Conservation (phyloP, 2,329 filamentous ascomycete species). For the Epichloe hybrida region DNA sequence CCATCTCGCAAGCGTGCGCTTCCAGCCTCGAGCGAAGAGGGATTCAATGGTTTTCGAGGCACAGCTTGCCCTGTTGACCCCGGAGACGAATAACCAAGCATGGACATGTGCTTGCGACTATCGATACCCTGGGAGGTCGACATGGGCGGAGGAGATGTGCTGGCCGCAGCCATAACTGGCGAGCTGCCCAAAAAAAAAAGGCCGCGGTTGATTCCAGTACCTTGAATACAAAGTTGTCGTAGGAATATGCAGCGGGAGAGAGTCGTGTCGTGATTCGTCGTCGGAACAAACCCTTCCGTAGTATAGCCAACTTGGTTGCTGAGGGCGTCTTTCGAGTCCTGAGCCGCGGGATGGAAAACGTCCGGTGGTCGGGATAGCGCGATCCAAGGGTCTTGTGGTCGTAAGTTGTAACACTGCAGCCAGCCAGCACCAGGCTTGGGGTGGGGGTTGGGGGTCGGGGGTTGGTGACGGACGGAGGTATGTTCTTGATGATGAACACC, state of each 20-base stretch:
- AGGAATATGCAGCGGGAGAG: neutral
- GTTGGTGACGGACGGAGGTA: neutral
- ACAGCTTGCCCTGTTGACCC: slow-evolving; percentile 11
- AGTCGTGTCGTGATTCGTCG: neutral
- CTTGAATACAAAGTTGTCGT: neutral
- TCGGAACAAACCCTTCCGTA: neutral
- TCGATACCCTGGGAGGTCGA: slow-evolving; percentile 15
- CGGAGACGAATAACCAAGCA: slow-evolving; percentile 2
- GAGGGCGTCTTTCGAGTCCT: neutral
- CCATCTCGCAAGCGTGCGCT: slow-evolving; percentile 33
- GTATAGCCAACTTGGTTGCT: neutral
- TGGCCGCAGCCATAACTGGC: slow-evolving; percentile 21
- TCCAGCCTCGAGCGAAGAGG: slow-evolving; percentile 12
- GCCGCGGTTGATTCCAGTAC: neutral
- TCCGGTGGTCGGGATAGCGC: neutral
- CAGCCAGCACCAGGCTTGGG: neutral
- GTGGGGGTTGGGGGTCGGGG: neutral
- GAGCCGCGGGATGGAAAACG: neutral
- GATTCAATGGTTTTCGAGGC: slow-evolving; percentile 23
- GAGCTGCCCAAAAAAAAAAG: neutral
- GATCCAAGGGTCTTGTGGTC: neutral
- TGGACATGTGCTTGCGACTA: slow-evolving; percentile 7
- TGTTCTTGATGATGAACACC: neutral
- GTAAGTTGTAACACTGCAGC: neutral
- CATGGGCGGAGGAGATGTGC: slow-evolving; percentile 20